Evolutionary conservation across 805 yeast species (phyloP), one percentile per base, ranked within the genome.

Genomic region (Suhomyces xylopsoci): DNA sequence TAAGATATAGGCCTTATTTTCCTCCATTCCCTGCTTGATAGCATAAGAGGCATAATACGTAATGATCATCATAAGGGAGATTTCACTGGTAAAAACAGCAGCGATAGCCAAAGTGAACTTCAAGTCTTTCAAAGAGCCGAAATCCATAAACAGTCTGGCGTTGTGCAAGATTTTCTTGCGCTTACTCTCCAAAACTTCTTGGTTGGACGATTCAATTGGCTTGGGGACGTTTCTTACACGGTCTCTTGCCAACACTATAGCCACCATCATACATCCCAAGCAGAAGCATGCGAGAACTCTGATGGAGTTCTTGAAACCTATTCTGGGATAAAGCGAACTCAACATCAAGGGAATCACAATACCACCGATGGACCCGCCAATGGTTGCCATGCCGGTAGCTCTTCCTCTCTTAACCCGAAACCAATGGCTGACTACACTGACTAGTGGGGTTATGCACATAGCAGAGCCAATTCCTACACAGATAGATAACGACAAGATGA

Each of bases 331-430:
- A 48, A 82, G 62, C 10, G 71, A 62, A 52, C 78, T 68, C 53
- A 84, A 65, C 63, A 81, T 66, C 38, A 84, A 65, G 1, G 90
- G 88, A 62, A 82, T 80, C 5, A 83, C 61, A 9, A 84, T 73
- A 3, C 90, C 91, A 1, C 90, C 90, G 6, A 83, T 65, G 3
- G 87, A 81, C 1, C 88, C 88, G 2, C 90, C 90, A 8, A 73
- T 61, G n/a, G 63, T 57, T 19, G 65, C 64, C 30, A 60, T 30
- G 1, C 63, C 65, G 3, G 59, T 47, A 22, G 64, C 64, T n/a
- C 56, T 52, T 8, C 65, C 67, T 26, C 65, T 45, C 41, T 58
- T 58, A n/a, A 38, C 30, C 22, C 55, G 51, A 40, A 63, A 63
- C 67, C 67, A 63, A 26, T 63, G 67, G 47, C 61, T 58, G 12